Conservation (phyloP, 148 eudicot species). For the Limonium bicolor region DNA sequence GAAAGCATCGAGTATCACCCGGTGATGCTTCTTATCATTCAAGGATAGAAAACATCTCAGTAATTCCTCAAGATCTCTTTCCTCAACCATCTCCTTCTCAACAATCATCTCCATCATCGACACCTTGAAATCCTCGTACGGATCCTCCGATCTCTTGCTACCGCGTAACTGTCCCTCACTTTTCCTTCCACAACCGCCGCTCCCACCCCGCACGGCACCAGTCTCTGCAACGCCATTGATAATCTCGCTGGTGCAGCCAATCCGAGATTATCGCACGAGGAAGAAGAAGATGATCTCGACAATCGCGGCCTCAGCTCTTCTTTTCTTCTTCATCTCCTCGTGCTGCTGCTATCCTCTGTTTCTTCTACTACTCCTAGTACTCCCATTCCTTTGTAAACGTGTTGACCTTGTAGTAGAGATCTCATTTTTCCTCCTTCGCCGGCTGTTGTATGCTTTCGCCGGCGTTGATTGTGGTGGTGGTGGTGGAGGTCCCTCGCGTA, state of each 20-base stretch:
- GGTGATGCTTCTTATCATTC: slow-evolving; percentile 43
- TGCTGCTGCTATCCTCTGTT: not conserved
- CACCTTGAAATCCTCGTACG: slow-evolving; percentile 55
- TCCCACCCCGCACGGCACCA: slow-evolving; percentile 48
- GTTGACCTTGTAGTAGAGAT: no score
- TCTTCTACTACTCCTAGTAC: no score
- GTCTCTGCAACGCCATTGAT: slow-evolving; percentile 53
- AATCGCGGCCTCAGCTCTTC: no score
- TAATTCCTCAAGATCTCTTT: slow-evolving; percentile 42
- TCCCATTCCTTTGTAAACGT: no score
- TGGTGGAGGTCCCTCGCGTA: slow-evolving; percentile 10
- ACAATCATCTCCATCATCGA: slow-evolving; percentile 84
- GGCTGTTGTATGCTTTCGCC: slow-evolving; percentile 2
- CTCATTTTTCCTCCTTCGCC: not conserved
- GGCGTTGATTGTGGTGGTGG: no score
- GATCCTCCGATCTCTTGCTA: slow-evolving; percentile 65
- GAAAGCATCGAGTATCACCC: slow-evolving; percentile 49
- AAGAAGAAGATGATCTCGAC: not conserved
- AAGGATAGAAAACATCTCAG: slow-evolving; percentile 52
- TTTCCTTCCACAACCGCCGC: slow-evolving; percentile 41
- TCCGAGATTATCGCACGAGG: slow-evolving; percentile 6
- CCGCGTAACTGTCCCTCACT: slow-evolving; percentile 70
- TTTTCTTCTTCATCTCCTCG: not conserved
- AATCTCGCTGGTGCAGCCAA: slow-evolving; percentile 53
- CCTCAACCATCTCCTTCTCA: slow-evolving; percentile 68